These are phyloP conservation scores for Aspergillus piperis DNA, from an alignment of 2,329 filamentous ascomycete species.

Conservation along the genomic window DNA sequence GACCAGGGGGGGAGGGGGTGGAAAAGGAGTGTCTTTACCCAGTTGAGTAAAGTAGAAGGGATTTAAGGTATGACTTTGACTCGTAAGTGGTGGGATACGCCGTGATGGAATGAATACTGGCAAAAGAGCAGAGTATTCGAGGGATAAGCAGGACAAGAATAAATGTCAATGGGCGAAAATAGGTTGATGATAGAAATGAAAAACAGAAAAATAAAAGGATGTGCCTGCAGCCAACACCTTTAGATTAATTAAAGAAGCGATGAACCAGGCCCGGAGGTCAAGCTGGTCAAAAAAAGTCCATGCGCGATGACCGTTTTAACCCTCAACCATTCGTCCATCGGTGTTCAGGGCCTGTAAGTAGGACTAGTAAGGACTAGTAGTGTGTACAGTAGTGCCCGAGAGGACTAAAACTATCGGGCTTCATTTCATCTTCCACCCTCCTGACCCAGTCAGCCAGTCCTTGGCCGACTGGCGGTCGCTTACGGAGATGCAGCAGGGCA, in stretches of 20 bases:
- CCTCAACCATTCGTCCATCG: background rate
- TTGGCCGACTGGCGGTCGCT: background rate
- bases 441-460: no score
- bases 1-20: no score
- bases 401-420: no score
- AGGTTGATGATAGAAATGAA: no score
- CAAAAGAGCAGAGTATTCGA: no score
- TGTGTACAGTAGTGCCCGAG: background rate
- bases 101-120: background rate
- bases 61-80: no score
- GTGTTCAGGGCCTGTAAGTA: background rate
- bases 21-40: no score
- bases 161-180: background rate
- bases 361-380: no score
- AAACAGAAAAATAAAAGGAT: background rate
- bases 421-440: background rate
- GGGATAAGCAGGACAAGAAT: background rate
- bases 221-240: background rate
- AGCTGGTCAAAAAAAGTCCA: background rate
- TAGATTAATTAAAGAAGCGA: background rate
- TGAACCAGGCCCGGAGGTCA: background rate
- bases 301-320: background rate
- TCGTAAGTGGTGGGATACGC: no score
- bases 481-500: background rate
- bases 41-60: no score